Evolutionary conservation across 148 eudicot species (phyloP), one percentile per base, ranked within the genome.

Genomic region (Nepenthes mirabilis): DNA sequence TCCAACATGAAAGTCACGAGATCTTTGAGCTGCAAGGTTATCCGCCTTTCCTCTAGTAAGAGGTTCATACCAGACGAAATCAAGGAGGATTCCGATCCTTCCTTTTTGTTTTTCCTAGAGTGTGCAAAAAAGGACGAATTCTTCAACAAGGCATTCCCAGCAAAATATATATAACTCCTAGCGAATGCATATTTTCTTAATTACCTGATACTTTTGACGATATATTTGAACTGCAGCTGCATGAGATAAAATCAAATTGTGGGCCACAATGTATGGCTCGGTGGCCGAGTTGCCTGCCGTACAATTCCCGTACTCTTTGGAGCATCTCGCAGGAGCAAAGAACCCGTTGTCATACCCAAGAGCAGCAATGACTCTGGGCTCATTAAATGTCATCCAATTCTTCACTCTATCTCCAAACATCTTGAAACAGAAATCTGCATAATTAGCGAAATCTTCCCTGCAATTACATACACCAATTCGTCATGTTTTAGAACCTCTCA

Each of bases 21-120:
- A 95, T 73, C 99, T 84, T 72, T 93, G 99, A 70, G 99, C 95
- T 13, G 99, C 99, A 57, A 63, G 68, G 37, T 76, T 79, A 69
- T 93, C 99, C 1, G 72, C 77, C 63, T 79, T 82, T 49, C 81
- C 74, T 50, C 77, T 78, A 1, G 96, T 93, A 36, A 80, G 85
- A 61, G 99, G 96, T 61, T 93, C 97, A 58, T 89, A 93, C 99
- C 99, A 93, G 34, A 82, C 86, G 70, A 89, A 88, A 68, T 93
- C 96, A 58, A 93, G 72, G 14, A 89, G 72, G 63, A 89, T 93
- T n/a, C 99, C 97, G 59, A 93, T 80, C 59, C 77, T 76, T 10
- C 99, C 99, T 69, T 82, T 84, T 34, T 93, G 97, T 49, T 74
- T 71, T 62, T 66, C 75, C 99, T 93, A 67, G 35, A 69, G 70